Percentiles rank a stretch among this genome's conserved stretches.
These are phyloP conservation scores for Wickerhamomyces queroliae DNA, from an alignment of 805 yeast species.

Conservation along the genomic window DNA sequence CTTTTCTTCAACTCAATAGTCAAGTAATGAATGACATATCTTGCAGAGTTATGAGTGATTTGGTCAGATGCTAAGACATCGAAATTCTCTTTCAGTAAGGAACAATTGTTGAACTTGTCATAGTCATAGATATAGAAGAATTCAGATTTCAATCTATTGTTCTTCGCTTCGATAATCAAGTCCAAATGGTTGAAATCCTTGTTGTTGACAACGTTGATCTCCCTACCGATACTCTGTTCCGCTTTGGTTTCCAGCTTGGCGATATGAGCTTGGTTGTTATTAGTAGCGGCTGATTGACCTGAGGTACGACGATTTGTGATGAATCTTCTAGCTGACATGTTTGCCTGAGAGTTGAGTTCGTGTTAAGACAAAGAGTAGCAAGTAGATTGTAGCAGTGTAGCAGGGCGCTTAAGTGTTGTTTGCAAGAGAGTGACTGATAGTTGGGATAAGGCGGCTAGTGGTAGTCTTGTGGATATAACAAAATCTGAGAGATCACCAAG, in stretches of 20 bases:
- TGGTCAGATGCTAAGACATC: constrained; percentile 15
- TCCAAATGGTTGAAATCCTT: constrained; percentile 22
- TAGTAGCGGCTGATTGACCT: neutral
- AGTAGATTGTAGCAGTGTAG: no score
- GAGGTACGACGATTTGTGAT: neutral
- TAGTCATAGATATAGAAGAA: constrained; percentile 28
- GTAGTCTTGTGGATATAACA: neutral
- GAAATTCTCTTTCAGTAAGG: constrained; percentile 19
- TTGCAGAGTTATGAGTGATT: constrained; percentile 26
- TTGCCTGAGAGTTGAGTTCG: no score
- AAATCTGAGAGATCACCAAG: neutral
- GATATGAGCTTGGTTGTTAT: neutral
- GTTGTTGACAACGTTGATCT: constrained; percentile 17
- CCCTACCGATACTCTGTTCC: constrained; percentile 20
- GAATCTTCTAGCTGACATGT: no score
- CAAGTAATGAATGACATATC: constrained; percentile 28
- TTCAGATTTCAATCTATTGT: constrained; percentile 23
- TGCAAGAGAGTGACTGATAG: neutral
- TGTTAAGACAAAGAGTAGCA: no score
- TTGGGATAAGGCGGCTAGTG: neutral
- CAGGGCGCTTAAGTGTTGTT: neutral
- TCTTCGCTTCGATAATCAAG: constrained; percentile 22
- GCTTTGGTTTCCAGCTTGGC: constrained; percentile 18
- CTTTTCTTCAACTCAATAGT: constrained; percentile 25
- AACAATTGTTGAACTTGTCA: constrained; percentile 23